Base-by-base conservation (phyloP, 192 early-diverging fungal genomes). In the Linnemannia elongata region DNA sequence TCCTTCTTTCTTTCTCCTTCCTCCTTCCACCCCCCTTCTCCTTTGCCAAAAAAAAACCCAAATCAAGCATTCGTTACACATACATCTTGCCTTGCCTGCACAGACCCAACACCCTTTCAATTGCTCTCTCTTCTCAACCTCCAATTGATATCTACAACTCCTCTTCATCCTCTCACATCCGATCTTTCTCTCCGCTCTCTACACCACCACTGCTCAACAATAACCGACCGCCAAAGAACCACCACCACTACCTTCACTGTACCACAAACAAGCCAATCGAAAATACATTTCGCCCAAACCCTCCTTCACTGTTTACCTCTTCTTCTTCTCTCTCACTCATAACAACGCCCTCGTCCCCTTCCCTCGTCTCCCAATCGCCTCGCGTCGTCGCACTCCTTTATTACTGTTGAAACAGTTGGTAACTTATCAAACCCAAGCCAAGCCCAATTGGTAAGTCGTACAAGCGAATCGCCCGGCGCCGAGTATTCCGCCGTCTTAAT, bases 401-500 rank as follows among this genome's bases (percentile, higher is more conserved):
- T 45, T 5, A 33, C 60, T 33, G 60, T 57, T 27, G 55, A 57
- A 27, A 55, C 54, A 55, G 7, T 57, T 27, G 24, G 12, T 33
- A 33, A 66, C 4, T 3, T 30, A 30, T 15, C 27, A 27, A 30
- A 27, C 0, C 27, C 57, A 27, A 27, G 3, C 57, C 57, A 30
- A 63, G 57, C 60, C 60, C 27, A 66, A 66, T 66, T 35, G 60
- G 60, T 66, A 66, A 66, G 60, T 66, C n/a, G 0, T 66, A 66
- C 60, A 33, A 66, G 9, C 12, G n/a, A 60, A 27, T 27, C n/a
- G n/a, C 5, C 10, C n/a, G 60, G 60, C 60, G 13, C 60, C 30
- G 60, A 66, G 33, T 24, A 27, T n/a, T 1, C 60, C n/a, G n/a
- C 60, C n/a, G n/a, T 27, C n/a, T 57, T n/a, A 1, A 57, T 9